Evolutionary conservation across 2,329 filamentous ascomycete species (phyloP), one percentile per base, ranked within the genome.

Genomic region (Nothophoma quercina): DNA sequence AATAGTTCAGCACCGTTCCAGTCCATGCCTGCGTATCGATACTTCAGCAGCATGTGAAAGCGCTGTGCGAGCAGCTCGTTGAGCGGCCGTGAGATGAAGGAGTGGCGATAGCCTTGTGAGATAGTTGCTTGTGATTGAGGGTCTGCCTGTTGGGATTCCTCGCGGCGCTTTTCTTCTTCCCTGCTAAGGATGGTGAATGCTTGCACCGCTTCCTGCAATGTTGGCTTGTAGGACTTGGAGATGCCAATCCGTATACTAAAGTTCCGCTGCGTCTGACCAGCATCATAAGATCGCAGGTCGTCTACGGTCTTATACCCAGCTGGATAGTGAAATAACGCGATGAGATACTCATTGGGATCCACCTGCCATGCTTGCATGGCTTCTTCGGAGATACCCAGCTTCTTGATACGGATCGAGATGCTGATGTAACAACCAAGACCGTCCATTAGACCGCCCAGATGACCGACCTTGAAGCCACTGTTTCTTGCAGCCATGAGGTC

Each of bases 331-430:
- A 95, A 81, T 18, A 96, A 77, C 4, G 96, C 78, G 4, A 93
- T 83, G 30, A 96, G 72, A 64, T 93, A 93, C 26, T 92, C 87
- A 0, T 79, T 73, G 0, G 79, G 74, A 12, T 83, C 74, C 9
- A 96, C 71, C 54, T 88, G 82, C 92, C 92, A 96, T 1, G 91
- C 89, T 64, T 88, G 81, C 72, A 91, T 83, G 0, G 86, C 87
- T 65, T 93, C 89, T 29, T 88, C 81, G 0, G 90, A 88, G 10
- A 96, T 83, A 0, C 83, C 86, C 1, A 96, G 82, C 62, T 88
- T 89, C 4, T 81, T 78, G 23, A 90, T 83, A 4, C 85, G 85
- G 23, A 89, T 83, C 0, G 91, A 91, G 2, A 95, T 73, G 4
- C 85, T 86, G 15, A 95, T 71, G 54, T 83, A 83, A 44, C 79